phyloP scores from a whole-genome alignment of 1,139 yeast genomes.

The Debaryomycetaceae sp. region DNA sequence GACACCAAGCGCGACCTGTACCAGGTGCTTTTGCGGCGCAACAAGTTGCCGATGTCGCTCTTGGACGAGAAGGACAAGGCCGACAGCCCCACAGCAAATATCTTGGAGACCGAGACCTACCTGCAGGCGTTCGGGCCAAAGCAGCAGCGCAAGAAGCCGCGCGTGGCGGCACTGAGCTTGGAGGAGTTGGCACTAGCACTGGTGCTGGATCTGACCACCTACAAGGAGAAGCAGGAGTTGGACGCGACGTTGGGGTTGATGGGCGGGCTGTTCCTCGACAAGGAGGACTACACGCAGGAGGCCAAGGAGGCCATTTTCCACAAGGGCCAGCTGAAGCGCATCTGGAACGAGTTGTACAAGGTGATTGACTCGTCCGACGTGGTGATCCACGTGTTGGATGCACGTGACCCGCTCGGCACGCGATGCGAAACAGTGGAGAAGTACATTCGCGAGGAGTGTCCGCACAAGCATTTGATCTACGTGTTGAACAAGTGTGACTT shows the following conservation, averaged over 20 bases:
- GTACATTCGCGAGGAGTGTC: constrained; percentile 87
- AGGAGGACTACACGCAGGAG: constrained; percentile 80
- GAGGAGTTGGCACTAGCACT: constrained; percentile 75
- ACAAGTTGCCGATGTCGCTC: constrained; percentile 93
- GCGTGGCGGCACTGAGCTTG: constrained; percentile 67
- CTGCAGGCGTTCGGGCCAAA: constrained; percentile 88
- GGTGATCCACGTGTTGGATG: constrained; percentile 92
- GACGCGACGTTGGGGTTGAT: constrained; percentile 73
- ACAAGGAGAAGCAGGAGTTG: constrained; percentile 71
- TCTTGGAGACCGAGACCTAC: constrained; percentile 85
- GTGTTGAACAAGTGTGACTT: constrained; percentile 96
- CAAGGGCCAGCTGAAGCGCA: constrained; percentile 97
- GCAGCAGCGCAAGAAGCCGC: constrained; percentile 88
- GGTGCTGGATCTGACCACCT: constrained; percentile 54
- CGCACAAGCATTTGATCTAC: constrained; percentile 93
- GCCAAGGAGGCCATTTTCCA: constrained; percentile 94
- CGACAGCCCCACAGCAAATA: constrained; percentile 73
- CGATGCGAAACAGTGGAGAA: constrained; percentile 92
- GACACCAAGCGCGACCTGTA: constrained; percentile 83
- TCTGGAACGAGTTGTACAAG: constrained; percentile 96
- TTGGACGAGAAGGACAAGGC: constrained; percentile 76
- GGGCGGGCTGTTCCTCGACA: constrained; percentile 64
- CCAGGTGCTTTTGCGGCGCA: constrained; percentile 81
- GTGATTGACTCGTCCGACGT: constrained; percentile 97
- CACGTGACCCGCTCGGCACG: constrained; percentile 96